Evolutionary conservation across 805 yeast genomes (phyloP).

Genomic region (Candida ponderosae): DNA sequence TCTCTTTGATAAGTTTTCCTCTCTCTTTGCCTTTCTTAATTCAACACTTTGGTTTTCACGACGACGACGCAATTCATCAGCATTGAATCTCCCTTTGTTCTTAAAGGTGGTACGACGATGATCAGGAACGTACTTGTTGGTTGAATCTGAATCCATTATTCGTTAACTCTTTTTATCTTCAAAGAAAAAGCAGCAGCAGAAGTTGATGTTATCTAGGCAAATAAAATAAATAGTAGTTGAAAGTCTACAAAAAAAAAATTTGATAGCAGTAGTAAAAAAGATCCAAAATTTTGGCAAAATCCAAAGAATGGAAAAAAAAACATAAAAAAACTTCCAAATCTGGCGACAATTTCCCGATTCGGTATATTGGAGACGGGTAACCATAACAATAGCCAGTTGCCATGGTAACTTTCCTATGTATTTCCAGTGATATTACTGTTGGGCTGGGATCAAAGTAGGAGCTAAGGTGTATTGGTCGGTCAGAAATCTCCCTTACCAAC

Average conservation of each 20-base stretch:
- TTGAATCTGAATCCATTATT: conserved; percentile 65
- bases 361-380: too few relatives aligned
- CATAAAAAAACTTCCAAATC: too few relatives aligned
- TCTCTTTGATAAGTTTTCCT: conserved; percentile 89
- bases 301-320: too few relatives aligned
- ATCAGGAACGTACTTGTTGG: conserved; percentile 88
- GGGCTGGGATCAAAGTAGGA: too few relatives aligned
- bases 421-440: too few relatives aligned
- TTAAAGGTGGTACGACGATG: conserved; percentile 95
- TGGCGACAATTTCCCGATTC: too few relatives aligned
- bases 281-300: too few relatives aligned
- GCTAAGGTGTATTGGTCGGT: too few relatives aligned
- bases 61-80: conserved; percentile 95
- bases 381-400: too few relatives aligned
- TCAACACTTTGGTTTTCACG: conserved; percentile 97
- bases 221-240: conserved; percentile 20
- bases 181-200: not conserved
- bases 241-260: conserved; percentile 28
- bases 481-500: too few relatives aligned
- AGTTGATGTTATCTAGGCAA: conserved; percentile 3
- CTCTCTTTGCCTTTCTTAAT: conserved; percentile 92
- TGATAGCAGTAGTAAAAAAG: too few relatives aligned
- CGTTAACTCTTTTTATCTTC: not conserved
- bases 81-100: conserved; percentile 87
- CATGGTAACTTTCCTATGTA: too few relatives aligned